A percentile compares a stretch with the other conserved stretches of the same genome.
Evolutionary conservation across 2,329 filamentous ascomycete species (phyloP).

Genomic region (Davidsoniella virescens): DNA sequence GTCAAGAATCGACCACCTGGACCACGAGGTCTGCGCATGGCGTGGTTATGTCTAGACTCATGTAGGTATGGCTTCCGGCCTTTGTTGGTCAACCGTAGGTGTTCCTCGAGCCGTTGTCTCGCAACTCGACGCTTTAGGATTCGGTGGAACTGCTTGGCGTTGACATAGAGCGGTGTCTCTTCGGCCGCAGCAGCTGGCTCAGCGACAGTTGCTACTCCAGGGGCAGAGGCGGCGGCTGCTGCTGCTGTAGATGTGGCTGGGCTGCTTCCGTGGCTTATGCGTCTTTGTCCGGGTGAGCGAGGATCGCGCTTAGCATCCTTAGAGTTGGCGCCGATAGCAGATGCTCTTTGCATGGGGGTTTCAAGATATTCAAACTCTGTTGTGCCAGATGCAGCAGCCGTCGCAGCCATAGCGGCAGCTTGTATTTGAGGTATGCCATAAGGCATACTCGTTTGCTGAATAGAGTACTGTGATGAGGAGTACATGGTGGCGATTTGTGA

Average conservation of each 20-base stretch:
- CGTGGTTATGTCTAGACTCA: constrained; percentile 94
- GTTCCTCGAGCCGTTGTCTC: constrained; percentile 83
- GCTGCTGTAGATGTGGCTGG: constrained; percentile 47
- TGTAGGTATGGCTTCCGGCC: constrained; percentile 93
- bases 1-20: constrained; percentile 92
- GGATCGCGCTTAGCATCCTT: constrained; percentile 58
- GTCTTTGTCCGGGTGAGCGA: constrained; percentile 50
- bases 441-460: constrained; percentile 59
- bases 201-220: constrained; percentile 62
- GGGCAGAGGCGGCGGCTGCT: constrained; percentile 46
- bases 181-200: constrained; percentile 53
- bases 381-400: constrained; percentile 77
- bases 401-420: constrained; percentile 81
- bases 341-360: constrained; percentile 55
- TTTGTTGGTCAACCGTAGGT: constrained; percentile 79
- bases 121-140: constrained; percentile 90
- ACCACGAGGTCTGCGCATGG: constrained; percentile 86
- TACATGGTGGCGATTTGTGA: constrained; percentile 39
- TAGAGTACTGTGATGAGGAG: constrained; percentile 52
- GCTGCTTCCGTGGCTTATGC: constrained; percentile 64
- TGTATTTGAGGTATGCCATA: constrained; percentile 74
- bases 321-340: constrained; percentile 50
- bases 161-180: constrained; percentile 91
- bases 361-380: constrained; percentile 61
- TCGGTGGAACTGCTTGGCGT: constrained; percentile 95